These are phyloP conservation scores for Spencermartinsiella europaea DNA, from an alignment of 805 yeast species.

Conservation along the genomic window DNA sequence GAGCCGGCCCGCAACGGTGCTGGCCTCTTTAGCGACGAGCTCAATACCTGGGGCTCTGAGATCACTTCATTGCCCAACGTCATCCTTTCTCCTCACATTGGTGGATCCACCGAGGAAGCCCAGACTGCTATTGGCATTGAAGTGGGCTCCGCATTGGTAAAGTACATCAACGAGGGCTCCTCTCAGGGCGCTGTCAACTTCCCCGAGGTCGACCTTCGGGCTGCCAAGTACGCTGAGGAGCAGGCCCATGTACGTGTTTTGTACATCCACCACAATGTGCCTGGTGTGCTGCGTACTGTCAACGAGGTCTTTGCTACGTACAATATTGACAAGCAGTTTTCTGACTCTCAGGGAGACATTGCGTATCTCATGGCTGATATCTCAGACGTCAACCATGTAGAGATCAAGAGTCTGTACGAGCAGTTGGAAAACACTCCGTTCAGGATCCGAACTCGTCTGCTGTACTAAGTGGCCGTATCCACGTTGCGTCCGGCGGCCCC, in stretches of 20 bases:
- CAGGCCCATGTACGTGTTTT: conserved; percentile 81
- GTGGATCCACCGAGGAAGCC: conserved; percentile 99
- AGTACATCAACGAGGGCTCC: conserved; percentile 93
- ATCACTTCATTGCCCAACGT: conserved; percentile 78
- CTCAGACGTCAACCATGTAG: conserved; percentile 73
- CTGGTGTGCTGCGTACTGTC: conserved; percentile 97
- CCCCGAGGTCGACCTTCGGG: conserved; percentile 95
- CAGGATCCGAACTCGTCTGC: conserved; percentile 83
- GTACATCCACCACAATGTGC: conserved; percentile 95
- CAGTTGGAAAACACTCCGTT: conserved; percentile 84
- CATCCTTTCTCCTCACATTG: conserved; percentile 94
- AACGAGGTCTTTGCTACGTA: conserved; percentile 91
- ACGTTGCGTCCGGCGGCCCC: too few species aligned
- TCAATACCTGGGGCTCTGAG: conserved; percentile 82
- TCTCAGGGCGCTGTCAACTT: conserved; percentile 95
- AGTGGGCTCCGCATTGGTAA: conserved; percentile 79
- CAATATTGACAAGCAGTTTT: conserved; percentile 95
- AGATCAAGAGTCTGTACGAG: conserved; percentile 78
- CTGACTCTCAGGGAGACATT: conserved; percentile 94
- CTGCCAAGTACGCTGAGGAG: conserved; percentile 79
- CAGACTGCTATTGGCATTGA: conserved; percentile 97
- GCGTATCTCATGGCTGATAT: conserved; percentile 99
- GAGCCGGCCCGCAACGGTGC: conserved; percentile 98
- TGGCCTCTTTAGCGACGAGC: conserved; percentile 60
- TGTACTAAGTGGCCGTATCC: conserved; percentile 67